These are phyloP conservation scores for Parvularia atlantis DNA, from an alignment of 78 protist species.

Conservation along the genomic window DNA sequence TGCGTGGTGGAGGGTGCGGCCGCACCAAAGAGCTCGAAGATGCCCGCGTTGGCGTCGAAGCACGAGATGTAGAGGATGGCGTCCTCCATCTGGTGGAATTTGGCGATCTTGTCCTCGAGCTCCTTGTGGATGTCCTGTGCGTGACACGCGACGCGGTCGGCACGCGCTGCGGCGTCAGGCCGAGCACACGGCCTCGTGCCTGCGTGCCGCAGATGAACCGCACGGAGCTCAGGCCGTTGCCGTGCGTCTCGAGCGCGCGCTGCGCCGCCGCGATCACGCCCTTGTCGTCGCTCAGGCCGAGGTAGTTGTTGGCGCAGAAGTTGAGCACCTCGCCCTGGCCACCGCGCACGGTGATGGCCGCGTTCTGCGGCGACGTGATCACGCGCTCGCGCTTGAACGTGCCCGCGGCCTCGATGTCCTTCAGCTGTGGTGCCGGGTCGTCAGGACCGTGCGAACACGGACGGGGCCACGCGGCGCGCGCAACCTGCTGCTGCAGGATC, in stretches of 20 bases:
- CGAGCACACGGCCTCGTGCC: neutral
- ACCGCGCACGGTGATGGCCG: neutral
- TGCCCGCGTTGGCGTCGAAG: conserved; percentile 67
- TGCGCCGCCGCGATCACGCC: conserved; percentile 24
- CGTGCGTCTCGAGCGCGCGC: conserved; percentile 28
- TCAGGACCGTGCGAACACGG: no score
- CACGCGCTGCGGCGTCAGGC: no score
- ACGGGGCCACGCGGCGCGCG: no score
- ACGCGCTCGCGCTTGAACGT: conserved; percentile 59
- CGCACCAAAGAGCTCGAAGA: no score
- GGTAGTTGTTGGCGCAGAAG: conserved; percentile 69
- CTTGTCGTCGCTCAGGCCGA: conserved; percentile 41
- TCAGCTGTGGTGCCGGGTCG: no score
- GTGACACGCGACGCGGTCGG: no score
- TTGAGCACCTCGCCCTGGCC: conserved; percentile 20
- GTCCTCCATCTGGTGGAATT: conserved; percentile 53
- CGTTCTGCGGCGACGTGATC: conserved; percentile 40
- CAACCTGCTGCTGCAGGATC: no score
- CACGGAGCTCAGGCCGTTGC: conserved; percentile 51
- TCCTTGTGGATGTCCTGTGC: conserved; percentile 51
- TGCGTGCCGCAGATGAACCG: conserved; percentile 71
- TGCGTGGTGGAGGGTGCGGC: no score
- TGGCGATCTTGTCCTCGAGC: conserved; percentile 33
- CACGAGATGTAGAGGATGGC: conserved; percentile 55
- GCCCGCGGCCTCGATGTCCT: conserved; percentile 47